Evolutionary conservation across 73 alveolate genomes (phyloP).

Genomic region (Breviolum minutum): DNA sequence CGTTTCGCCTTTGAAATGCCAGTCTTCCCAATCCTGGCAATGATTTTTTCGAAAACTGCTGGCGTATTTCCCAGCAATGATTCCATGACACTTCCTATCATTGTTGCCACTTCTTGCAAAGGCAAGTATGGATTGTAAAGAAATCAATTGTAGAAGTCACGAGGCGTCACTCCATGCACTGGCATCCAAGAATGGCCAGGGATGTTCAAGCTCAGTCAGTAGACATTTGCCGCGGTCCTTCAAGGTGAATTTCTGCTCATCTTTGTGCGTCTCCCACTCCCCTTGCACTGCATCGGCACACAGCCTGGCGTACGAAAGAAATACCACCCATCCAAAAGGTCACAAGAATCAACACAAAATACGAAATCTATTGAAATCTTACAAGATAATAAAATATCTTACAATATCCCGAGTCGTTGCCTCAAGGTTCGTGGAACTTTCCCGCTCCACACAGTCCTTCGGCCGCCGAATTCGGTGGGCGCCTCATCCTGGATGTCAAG

Average conservation of each 20-base stretch:
- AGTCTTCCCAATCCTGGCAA: conserved; percentile 42
- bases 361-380: no score
- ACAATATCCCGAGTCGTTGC: not conserved
- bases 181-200: no score
- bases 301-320: no score
- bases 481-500: not conserved
- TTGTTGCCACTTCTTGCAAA: no score
- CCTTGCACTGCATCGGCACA: conserved; percentile 20
- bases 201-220: no score
- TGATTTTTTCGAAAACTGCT: not conserved
- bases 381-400: not conserved
- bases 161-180: no score
- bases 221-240: not conserved
- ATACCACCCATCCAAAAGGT: no score
- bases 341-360: no score
- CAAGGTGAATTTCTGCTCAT: not conserved
- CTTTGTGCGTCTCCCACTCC: not conserved
- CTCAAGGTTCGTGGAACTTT: not conserved
- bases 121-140: no score
- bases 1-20: conserved; percentile 37
- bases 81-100: not conserved
- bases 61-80: not conserved
- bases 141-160: no score
- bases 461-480: not conserved
- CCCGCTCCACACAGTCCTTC: conserved; percentile 1